These are phyloP conservation scores for Pontederia paniculata DNA, from an alignment of 176 grass and related monocot genomes.

Conservation along the genomic window DNA sequence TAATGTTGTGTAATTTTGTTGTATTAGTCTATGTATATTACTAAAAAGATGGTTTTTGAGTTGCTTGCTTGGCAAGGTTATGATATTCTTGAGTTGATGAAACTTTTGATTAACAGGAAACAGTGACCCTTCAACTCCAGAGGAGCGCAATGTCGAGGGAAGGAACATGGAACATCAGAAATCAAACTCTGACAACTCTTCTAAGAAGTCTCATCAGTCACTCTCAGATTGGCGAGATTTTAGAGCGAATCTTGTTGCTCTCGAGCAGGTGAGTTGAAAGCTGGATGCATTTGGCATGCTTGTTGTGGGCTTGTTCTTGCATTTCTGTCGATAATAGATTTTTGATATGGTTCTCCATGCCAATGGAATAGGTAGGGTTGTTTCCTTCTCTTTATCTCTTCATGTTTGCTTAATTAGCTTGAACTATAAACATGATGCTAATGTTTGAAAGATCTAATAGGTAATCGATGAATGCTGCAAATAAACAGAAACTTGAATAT, in stretches of 20 bases:
- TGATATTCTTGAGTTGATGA: neutral
- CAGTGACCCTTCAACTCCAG: constrained; percentile 44
- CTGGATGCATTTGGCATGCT: neutral
- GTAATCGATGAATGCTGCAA: too few relatives aligned
- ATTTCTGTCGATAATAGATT: too few relatives aligned
- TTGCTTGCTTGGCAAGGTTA: neutral
- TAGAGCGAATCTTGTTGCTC: constrained; percentile 73
- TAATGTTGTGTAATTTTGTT: too few relatives aligned
- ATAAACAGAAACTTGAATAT: too few relatives aligned
- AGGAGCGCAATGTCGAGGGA: constrained; percentile 36
- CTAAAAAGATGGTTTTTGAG: neutral
- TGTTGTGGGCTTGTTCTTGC: neutral
- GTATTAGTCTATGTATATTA: neutral
- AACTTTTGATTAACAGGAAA: constrained; percentile 42
- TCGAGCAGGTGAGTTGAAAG: constrained; percentile 41
- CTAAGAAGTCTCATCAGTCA: constrained; percentile 27
- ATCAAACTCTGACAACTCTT: constrained; percentile 28
- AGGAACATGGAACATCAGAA: constrained; percentile 25
- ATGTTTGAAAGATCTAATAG: too few relatives aligned
- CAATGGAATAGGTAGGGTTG: too few relatives aligned
- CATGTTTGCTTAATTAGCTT: too few relatives aligned
- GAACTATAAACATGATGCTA: too few relatives aligned
- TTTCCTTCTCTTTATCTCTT: too few relatives aligned
- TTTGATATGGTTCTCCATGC: too few relatives aligned
- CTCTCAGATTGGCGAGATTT: constrained; percentile 87